Evolutionary conservation across 2,329 filamentous ascomycete species (phyloP), one percentile per base, ranked within the genome.

Genomic region (Xylaria arbuscula): DNA sequence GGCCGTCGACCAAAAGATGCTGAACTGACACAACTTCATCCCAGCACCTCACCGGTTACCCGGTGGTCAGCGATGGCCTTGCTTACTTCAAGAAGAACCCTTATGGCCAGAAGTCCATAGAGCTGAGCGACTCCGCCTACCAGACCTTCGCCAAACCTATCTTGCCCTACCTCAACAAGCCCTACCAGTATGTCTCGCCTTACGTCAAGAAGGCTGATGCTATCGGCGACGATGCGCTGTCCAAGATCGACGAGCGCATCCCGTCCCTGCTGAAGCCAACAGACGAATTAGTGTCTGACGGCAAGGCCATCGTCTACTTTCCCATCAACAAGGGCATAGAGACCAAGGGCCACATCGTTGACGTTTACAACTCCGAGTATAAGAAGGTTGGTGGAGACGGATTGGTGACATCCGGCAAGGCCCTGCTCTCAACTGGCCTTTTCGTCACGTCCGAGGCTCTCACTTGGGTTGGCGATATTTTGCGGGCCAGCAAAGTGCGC

Each of bases 21-120:
- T 40, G 19, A 24, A 24, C 63, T 66, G 17, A 70, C 51, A 47
- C n/a, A 7, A 22, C n/a, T 2, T 15, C 42, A 13, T 59, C 34
- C n/a, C 22, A 97, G 93, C 94, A 98, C 79, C 86, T 98, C 71
- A 86, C 90, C 75, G 91, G 90, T 73, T 97, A 97, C 82, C 95
- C 95, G 48, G 82, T 97, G 73, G 88, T 98, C 78, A 89, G 88
- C 78, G 93, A 97, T 80, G 84, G 90, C 76, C 89, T 97, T 81
- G 84, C 88, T 69, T 90, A 89, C 78, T 91, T 97, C 87, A 93
- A 94, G 82, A 84, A 88, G 78, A 93, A 95, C 83, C 90, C 93
- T 59, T 91, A 93, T 78, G 94, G 93, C 78, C 90, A 93, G 80
- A 94, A 91, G 83, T 94, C 93, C 51, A 84, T 98, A 78, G 86